Conservation (phyloP, 768 basidiomycete species). For the Russula abietina region DNA sequence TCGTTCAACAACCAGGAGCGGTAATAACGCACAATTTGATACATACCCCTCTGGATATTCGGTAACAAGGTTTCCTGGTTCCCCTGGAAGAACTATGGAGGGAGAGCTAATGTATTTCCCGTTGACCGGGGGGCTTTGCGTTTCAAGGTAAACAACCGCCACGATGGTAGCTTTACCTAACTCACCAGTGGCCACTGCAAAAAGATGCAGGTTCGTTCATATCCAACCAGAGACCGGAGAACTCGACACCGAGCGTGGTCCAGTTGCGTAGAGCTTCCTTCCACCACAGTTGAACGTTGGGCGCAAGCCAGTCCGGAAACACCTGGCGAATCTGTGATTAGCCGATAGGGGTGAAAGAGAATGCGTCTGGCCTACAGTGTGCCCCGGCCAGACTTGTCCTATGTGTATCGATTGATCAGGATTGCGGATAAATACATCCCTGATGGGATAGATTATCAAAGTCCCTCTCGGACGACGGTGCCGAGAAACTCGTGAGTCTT, state of each 20-base stretch:
- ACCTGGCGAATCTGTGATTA: conserved; percentile 32
- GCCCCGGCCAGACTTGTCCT: conserved; percentile 76
- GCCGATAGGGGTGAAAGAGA: background rate
- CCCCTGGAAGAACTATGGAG: conserved; percentile 54
- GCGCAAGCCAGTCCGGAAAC: conserved; percentile 58
- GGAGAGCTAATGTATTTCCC: conserved; percentile 49
- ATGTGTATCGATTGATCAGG: conserved; percentile 66
- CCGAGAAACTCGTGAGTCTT: conserved; percentile 24
- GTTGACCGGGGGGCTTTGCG: conserved; percentile 48
- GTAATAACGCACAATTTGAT: background rate
- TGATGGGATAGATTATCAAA: conserved; percentile 26
- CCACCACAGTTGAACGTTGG: conserved; percentile 53
- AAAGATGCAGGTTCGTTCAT: conserved; percentile 68
- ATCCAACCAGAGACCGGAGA: conserved; percentile 62
- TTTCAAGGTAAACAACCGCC: conserved; percentile 5
- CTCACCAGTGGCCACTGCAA: conserved; percentile 43
- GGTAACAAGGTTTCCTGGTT: conserved; percentile 45
- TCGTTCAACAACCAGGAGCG: background rate
- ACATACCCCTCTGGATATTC: conserved; percentile 67
- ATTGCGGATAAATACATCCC: conserved; percentile 70
- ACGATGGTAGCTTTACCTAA: background rate
- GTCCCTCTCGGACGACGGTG: background rate
- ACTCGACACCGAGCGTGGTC: conserved; percentile 47
- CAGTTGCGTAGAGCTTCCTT: conserved; percentile 53
- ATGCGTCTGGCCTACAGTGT: conserved; percentile 41